Evolutionary conservation across 768 basidiomycete species (phyloP), one percentile per base, ranked within the genome.

Genomic region (Boletus rubropictus): DNA sequence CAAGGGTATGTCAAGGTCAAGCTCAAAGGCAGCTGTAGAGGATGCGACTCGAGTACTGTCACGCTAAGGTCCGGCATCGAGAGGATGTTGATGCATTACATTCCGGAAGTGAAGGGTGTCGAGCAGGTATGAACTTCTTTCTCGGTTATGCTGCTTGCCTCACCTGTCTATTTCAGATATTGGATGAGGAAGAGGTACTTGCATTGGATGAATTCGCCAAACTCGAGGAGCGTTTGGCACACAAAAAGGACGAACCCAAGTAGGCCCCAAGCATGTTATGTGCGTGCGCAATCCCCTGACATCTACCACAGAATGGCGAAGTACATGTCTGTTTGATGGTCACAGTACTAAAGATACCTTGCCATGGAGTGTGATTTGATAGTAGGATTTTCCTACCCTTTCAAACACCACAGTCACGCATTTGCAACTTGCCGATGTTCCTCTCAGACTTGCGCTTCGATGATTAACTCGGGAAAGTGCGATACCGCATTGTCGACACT

Each of bases 41-140:
- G 96, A 12, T 98, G 96, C 65, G 82, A 82, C 53, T 92, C 89
- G 27, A 94, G 90, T 63, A 82, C 89, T 6, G 94, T 98, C 28
- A 99, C 96, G 14, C 72, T 99, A 47, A 99, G 98, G 76, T 83
- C 80, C 51, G 96, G 96, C 8, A 97, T 99, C 44, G 96, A 99
- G 70, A 76, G 96, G 53, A 98, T 99, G 96, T 72, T 99, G 58
- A 93, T 91, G 91, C 95, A 98, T 69, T 98, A 98, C 61, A 91
- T 99, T 44, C 95, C 95, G 2, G 89, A 95, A 68, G 92, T 95
- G 32, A 88, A 91, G 66, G 86, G 82, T 21, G 88, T 94, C 7
- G 86, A 92, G 58, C 89, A 94, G 79, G 89, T 84, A 53, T 55
- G 31, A 60, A 14, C 5, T 41, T 46, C 7, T 21, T 31, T 31